phyloP scores from a whole-genome alignment of 2,329 filamentous ascomycete species.

The Cytospora piceae region DNA sequence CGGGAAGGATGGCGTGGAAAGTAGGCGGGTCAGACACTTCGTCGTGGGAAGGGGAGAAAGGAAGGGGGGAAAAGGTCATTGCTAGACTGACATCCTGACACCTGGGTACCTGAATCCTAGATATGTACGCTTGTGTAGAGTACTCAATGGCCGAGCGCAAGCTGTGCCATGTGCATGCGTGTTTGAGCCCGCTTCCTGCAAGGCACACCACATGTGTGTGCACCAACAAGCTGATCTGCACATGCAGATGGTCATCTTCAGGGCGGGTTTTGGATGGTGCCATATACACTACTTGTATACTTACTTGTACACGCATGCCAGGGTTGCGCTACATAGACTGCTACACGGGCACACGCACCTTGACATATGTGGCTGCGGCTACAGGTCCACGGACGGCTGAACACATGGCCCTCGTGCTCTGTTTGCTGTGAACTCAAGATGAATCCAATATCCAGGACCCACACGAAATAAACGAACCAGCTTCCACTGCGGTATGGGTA shows the following conservation, averaged over 20 bases:
- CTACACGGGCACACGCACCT: neutral
- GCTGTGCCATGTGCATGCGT: neutral
- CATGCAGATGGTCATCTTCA: neutral
- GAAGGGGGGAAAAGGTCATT: no score
- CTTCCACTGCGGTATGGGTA: neutral
- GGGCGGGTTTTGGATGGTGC: neutral
- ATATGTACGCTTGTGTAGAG: neutral
- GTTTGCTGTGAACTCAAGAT: conserved; percentile 1
- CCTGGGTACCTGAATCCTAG: neutral
- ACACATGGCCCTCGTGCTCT: neutral
- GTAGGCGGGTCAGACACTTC: neutral
- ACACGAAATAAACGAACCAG: conserved; percentile 1
- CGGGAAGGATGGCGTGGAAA: neutral
- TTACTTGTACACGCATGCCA: no score
- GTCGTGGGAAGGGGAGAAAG: no score
- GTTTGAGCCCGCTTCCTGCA: neutral
- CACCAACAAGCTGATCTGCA: neutral
- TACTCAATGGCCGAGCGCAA: neutral
- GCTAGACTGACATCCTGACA: no score
- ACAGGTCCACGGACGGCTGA: neutral
- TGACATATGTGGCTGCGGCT: conserved; percentile 1
- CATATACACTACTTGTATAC: no score
- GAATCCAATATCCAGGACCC: conserved; percentile 13
- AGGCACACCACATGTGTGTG: neutral
- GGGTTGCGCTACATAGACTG: no score